phyloP scores from a whole-genome alignment of 192 early-diverging fungal genomes.

The Funneliformis mosseae region DNA sequence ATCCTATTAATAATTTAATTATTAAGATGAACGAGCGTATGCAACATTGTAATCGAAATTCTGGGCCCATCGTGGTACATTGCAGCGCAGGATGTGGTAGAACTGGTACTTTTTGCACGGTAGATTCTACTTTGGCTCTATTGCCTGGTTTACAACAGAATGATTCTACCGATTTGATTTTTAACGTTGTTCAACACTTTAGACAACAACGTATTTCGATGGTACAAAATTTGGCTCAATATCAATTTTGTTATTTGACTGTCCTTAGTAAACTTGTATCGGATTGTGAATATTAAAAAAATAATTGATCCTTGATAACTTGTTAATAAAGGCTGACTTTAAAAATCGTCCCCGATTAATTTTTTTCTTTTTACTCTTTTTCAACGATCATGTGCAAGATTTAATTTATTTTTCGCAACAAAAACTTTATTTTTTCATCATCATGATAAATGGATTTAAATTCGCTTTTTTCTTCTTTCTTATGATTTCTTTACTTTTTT shows the following conservation, averaged over 20 bases:
- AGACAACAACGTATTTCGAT: slow-evolving; percentile 71
- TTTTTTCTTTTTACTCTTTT: too few relatives aligned
- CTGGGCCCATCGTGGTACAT: slow-evolving; percentile 72
- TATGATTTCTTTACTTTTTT: too few relatives aligned
- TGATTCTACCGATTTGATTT: slow-evolving; percentile 57
- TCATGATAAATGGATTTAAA: too few relatives aligned
- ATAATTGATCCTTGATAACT: too few relatives aligned
- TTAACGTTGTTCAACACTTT: slow-evolving; percentile 60
- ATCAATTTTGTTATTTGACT: slow-evolving; percentile 74
- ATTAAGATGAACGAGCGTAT: slow-evolving; percentile 19
- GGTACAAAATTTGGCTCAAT: slow-evolving; percentile 77
- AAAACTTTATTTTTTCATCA: too few relatives aligned
- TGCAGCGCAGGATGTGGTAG: slow-evolving; percentile 85
- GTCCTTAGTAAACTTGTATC: slow-evolving; percentile 34
- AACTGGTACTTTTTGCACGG: slow-evolving; percentile 76
- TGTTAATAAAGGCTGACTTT: too few relatives aligned
- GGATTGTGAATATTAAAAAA: not conserved
- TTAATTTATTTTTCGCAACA: too few relatives aligned
- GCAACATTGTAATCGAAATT: slow-evolving; percentile 8
- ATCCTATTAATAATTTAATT: slow-evolving; percentile 19
- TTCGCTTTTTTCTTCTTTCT: too few relatives aligned
- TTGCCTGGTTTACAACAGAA: slow-evolving; percentile 20
- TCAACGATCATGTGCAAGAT: too few relatives aligned
- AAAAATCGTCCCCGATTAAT: too few relatives aligned
- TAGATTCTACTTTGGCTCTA: slow-evolving; percentile 52